Conservation (phyloP, 116 monocot genomes). For the Thalassia testudinum region DNA sequence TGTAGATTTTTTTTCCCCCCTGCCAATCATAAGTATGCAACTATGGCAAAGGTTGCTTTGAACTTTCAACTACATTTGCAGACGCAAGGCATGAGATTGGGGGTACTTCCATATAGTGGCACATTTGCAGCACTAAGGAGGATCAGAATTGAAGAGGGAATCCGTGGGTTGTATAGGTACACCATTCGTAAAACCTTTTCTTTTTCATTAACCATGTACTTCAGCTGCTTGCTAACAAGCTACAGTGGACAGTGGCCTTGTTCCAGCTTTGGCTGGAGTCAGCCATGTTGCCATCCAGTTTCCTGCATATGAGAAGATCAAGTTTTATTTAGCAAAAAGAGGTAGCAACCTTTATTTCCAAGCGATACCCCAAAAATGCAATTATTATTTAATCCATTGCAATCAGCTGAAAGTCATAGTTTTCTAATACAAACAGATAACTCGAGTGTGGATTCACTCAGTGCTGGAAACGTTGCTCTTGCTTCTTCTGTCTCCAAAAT, state of each 20-base stretch:
- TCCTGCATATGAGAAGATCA: slow-evolving; percentile 79
- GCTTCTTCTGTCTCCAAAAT: slow-evolving; percentile 85
- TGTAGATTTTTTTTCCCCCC: too few relatives aligned
- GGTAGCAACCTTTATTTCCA: slow-evolving; percentile 15
- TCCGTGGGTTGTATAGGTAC: slow-evolving; percentile 83
- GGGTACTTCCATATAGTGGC: slow-evolving; percentile 44
- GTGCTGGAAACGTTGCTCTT: slow-evolving; percentile 67
- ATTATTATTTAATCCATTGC: too few relatives aligned
- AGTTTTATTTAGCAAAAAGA: slow-evolving; percentile 49
- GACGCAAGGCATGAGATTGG: slow-evolving; percentile 62
- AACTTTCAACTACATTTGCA: too few relatives aligned
- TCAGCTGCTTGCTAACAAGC: background rate
- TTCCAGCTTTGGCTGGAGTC: slow-evolving; percentile 81
- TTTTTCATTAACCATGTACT: background rate
- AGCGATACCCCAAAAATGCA: too few relatives aligned
- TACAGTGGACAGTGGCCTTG: slow-evolving; percentile 56
- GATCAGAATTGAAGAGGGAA: slow-evolving; percentile 73
- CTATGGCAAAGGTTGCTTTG: too few relatives aligned
- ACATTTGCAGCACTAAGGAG: slow-evolving; percentile 54
- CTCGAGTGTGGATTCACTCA: slow-evolving; percentile 46
- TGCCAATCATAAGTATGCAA: too few relatives aligned
- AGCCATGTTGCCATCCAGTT: slow-evolving; percentile 97
- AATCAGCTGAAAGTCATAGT: too few relatives aligned
- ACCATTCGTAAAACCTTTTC: background rate
- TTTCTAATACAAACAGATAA: slow-evolving; percentile 55